Conservation (phyloP, 306 rosid genomes). For the Inga laurina region DNA sequence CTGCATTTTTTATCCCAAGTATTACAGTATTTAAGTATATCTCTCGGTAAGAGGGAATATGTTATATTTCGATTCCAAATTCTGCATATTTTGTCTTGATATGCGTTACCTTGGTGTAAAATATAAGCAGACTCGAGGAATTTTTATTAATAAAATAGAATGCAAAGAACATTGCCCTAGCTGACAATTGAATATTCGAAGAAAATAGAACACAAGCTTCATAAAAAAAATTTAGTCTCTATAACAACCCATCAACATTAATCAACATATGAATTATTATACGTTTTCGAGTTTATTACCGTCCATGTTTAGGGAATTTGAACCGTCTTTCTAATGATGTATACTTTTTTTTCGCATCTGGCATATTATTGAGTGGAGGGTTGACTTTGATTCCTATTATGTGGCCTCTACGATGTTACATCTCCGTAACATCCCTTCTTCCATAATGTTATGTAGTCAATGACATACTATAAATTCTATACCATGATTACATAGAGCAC, state of each 20-base stretch:
- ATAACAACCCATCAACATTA: not conserved
- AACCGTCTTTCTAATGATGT: not conserved
- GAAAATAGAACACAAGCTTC: not conserved
- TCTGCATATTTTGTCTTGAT: not conserved
- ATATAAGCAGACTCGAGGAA: not conserved
- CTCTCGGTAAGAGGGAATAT: no score
- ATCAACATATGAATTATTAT: not conserved
- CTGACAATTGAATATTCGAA: constrained; percentile 7
- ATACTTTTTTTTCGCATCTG: not conserved
- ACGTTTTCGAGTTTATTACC: not conserved
- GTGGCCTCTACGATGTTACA: not conserved
- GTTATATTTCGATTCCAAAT: no score
- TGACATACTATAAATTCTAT: no score
- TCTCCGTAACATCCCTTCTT: no score
- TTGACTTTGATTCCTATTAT: not conserved
- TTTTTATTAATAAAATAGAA: not conserved
- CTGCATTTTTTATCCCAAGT: not conserved
- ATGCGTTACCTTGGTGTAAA: not conserved
- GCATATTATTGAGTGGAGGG: not conserved
- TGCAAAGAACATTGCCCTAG: not conserved
- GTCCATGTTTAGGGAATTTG: not conserved
- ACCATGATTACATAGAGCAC: no score
- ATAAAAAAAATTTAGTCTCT: not conserved
- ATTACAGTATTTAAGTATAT: no score
- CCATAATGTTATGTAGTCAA: not conserved